Evolutionary conservation across 441 rosid species (phyloP), one percentile per base, ranked within the genome.

Genomic region (Gossypium davidsonii): DNA sequence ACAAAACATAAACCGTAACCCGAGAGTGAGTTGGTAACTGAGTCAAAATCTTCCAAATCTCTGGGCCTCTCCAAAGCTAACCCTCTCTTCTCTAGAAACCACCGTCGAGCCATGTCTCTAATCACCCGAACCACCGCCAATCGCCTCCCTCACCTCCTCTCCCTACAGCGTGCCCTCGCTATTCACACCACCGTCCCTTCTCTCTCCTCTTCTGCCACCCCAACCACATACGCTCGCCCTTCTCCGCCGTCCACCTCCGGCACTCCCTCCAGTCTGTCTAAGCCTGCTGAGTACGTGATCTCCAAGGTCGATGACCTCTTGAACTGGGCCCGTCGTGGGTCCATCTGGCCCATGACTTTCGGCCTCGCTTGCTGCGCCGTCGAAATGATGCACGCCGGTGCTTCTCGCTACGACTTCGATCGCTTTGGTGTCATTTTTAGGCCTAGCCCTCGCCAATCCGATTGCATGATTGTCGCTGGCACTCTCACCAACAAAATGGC

Each of bases 401-500:
- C 98, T 31, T 87, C 99, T 76, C 91, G 99, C 6, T 94, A 94
- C 78, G 99, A 94, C 89, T 88, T 94, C 76, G 98, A 94, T 55
- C 89, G 99, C 9, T 94, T 94, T 46, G 99, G 98, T 51, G 75
- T 94, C 67, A 94, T 94, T 63, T 94, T 94, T 74, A 82, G 99
- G 77, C 99, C 99, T 12, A 94, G 98, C 80, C 99, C 99, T 67
- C 91, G 99, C 2, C 99, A 94, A 80, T 94, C 99, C 3, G 98
- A 92, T 79, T 87, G 96, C 75, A 94, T 92, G 99, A 88, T 94
- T 78, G 99, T 94, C 46, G 98, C 99, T 4, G 99, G 99, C 8
- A 94, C 99, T 11, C 98, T 94, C 75, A 92, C 96, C 76, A 94
- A 94, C 71, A 94, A 94, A 87, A 94, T 94, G 97, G 98, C 98